Evolutionary conservation across 306 rosid genomes (phyloP), one percentile per base, ranked within the genome.

Genomic region (Potentilla sterilis): DNA sequence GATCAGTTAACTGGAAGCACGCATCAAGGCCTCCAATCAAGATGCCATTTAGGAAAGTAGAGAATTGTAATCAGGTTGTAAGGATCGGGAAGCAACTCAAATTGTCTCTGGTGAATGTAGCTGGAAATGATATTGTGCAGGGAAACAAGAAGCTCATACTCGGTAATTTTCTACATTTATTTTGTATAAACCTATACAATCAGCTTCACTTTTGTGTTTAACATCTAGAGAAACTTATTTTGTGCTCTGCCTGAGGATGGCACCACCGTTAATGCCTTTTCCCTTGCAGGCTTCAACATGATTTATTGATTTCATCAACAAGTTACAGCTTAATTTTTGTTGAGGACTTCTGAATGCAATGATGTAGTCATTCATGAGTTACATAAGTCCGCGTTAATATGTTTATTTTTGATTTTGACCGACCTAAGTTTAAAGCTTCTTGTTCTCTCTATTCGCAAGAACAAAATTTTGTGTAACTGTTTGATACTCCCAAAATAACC

Each of bases 91-190:
- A 79, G 80, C 90, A 88, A 63, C 78, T 96, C 67, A 89, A 79
- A 82, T 91, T 92, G 76, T 96, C 99, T 0, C 85, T 96, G 28
- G 98, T 96, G 78, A 96, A 96, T 77, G 87, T 96, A 66, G 96
- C 90, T 35, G 99, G 99, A 77, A 89, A 84, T 78, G 99, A 96
- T 83, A 85, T 96, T 42, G 99, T 96, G 68, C 99, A 96, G 86
- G 99, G 97, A 89, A 96, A 96, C 81, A 96, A 96, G 88, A 96
- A 96, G 85, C 99, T 96, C 70, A 87, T 96, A 79, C 93, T 90
- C 35, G 97, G 99, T 96, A 92, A 79, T 47, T n/a, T 48, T 78
- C 69, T 78, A 3, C 22, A 54, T 72, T 8, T 63, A 28, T 28
- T 28, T 28, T 28, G 28, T 28, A 28, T 28, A 28, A 32, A 42